Evolutionary conservation across 805 yeast species (phyloP).

Genomic region (Saccharomycopsis sp.): DNA sequence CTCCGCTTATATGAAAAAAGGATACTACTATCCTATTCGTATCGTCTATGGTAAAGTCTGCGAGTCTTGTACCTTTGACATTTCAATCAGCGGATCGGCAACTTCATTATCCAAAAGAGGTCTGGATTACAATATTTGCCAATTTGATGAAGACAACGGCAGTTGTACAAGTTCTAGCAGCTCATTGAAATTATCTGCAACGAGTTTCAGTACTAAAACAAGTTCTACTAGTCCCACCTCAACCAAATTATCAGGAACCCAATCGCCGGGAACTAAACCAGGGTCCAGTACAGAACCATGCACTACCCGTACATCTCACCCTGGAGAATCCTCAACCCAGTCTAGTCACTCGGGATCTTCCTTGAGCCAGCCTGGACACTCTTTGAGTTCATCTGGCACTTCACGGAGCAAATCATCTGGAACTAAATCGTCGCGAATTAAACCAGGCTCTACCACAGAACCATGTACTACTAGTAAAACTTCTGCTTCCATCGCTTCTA

Average conservation of each 20-base stretch:
- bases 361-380: no score
- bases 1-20: neutral
- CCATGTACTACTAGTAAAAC: neutral
- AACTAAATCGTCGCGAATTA: neutral
- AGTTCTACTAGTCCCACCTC: neutral
- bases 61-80: neutral
- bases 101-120: neutral
- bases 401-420: neutral
- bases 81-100: neutral
- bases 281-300: neutral
- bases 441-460: neutral
- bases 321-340: no score
- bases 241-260: neutral
- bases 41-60: neutral
- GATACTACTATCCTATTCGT: neutral
- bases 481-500: no score
- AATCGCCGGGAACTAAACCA: neutral
- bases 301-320: neutral
- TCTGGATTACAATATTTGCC: neutral
- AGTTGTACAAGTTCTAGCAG: neutral
- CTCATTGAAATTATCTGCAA: neutral
- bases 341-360: no score
- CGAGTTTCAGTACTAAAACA: neutral
- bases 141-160: neutral
- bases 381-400: no score